Evolutionary conservation across 1,139 yeast species (phyloP), one percentile per base, ranked within the genome.

Genomic region (Suhomyces maxii): DNA sequence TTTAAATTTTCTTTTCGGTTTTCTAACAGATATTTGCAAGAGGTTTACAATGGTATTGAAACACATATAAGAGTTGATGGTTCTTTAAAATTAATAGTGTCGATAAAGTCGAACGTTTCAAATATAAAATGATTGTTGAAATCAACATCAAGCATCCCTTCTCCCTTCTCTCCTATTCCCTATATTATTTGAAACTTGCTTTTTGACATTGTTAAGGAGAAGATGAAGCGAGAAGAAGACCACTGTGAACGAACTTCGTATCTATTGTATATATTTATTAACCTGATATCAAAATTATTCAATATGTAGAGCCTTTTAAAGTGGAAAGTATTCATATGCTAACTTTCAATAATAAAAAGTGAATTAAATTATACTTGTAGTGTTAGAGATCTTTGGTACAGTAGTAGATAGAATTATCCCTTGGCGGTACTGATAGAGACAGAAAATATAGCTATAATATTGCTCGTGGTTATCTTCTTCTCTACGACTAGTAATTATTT

Each of bases 51-150:
- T 25, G 14, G 35, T 37, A 31, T 25, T 8, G 18, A 39, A 6
- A 23, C 31, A 37, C 10, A 37, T 14, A 41, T 23, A 45, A 45
- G 48, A 39, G 45, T 45, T 41, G 10, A 26, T 45, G 48, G 48
- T 42, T 45, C 48, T 42, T 42, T 42, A 26, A 28, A 37, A 41
- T 45, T 47, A 36, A 47, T 42, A 42, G 48, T 45, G 48, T 47
- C 46, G 32, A 35, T 35, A 30, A 42, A 42, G 45, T 41, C 35
- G 41, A 33, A 36, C 34, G 50, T 47, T 47, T 47, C 50, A 42
- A 42, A 43, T 44, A 43, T 44, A 34, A 37, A 37, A 42, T 33
- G 49, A 46, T 46, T 46, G 49, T 42, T 46, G 49, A 37, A 33
- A 39, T 12, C 46, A 39, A 43, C 46, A 44, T 44, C 43, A 34